phyloP scores from a whole-genome alignment of 495 filamentous ascomycete species.

The Aspergillus asperescens region DNA sequence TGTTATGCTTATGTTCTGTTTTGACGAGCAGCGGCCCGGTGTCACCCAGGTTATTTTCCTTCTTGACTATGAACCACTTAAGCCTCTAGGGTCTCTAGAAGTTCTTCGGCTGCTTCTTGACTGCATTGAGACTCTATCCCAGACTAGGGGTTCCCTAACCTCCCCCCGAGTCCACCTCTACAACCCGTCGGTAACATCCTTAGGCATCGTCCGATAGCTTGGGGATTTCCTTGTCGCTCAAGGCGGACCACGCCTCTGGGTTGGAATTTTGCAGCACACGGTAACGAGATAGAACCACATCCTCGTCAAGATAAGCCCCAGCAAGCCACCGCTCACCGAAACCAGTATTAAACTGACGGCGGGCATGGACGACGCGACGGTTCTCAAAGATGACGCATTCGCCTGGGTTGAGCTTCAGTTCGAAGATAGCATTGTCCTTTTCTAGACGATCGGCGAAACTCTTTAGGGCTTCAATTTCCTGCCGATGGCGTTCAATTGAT shows the following conservation, averaged over 20 bases:
- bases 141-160: no score
- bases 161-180: no score
- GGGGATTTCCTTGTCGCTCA: background rate
- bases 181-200: no score
- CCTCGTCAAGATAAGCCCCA: slow-evolving; percentile 74
- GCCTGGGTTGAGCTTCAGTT: slow-evolving; percentile 69
- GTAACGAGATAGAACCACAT: slow-evolving; percentile 55
- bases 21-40: no score
- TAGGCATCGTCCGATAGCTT: no score
- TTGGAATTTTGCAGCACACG: slow-evolving; percentile 29
- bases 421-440: slow-evolving; percentile 46
- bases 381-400: slow-evolving; percentile 89
- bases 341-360: slow-evolving; percentile 59
- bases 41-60: no score
- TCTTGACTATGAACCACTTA: no score
- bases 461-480: slow-evolving; percentile 34
- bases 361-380: slow-evolving; percentile 68
- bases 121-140: no score
- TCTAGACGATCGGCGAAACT: slow-evolving; percentile 38
- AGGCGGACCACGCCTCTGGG: slow-evolving; percentile 10
- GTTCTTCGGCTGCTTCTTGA: no score
- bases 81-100: no score
- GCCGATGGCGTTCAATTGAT: background rate
- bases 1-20: no score
- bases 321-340: slow-evolving; percentile 67